Evolutionary conservation across 1,284 basidiomycete genomes (phyloP).

Genomic region (Bjerkandera adusta): DNA sequence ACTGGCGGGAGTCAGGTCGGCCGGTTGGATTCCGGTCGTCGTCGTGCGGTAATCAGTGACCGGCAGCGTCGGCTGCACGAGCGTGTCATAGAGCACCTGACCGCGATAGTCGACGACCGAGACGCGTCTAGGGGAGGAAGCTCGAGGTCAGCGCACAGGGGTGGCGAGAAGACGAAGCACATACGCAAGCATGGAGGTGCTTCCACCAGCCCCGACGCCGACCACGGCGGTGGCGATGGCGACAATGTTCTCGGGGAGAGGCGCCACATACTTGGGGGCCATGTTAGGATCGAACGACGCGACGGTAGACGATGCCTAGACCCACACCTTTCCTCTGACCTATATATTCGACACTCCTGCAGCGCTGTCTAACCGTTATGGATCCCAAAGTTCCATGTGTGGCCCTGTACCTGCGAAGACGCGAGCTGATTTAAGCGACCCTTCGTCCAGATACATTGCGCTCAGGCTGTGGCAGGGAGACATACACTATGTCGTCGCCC

Average conservation of each 20-base stretch:
- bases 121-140: constrained; percentile 43
- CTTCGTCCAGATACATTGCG: too few species aligned
- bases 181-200: constrained; percentile 76
- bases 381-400: too few species aligned
- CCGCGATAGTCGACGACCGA: constrained; percentile 66
- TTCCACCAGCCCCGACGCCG: constrained; percentile 75
- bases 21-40: constrained; percentile 65
- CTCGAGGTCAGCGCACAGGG: background rate
- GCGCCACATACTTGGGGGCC: constrained; percentile 32
- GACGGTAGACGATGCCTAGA: too few species aligned
- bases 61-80: constrained; percentile 64
- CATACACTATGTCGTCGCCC: too few species aligned
- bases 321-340: too few species aligned
- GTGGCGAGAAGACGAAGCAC: constrained; percentile 25
- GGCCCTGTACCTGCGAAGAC: too few species aligned
- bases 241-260: constrained; percentile 44
- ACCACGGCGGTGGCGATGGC: constrained; percentile 60
- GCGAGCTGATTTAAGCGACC: too few species aligned
- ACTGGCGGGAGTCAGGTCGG: constrained; percentile 39
- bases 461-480: too few species aligned
- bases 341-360: too few species aligned
- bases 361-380: too few species aligned
- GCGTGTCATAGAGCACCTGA: constrained; percentile 53
- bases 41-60: constrained; percentile 73
- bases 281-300: too few species aligned